Evolutionary conservation across 192 early-diverging fungal species (phyloP).

Genomic region (Rhizophagus clarus): DNA sequence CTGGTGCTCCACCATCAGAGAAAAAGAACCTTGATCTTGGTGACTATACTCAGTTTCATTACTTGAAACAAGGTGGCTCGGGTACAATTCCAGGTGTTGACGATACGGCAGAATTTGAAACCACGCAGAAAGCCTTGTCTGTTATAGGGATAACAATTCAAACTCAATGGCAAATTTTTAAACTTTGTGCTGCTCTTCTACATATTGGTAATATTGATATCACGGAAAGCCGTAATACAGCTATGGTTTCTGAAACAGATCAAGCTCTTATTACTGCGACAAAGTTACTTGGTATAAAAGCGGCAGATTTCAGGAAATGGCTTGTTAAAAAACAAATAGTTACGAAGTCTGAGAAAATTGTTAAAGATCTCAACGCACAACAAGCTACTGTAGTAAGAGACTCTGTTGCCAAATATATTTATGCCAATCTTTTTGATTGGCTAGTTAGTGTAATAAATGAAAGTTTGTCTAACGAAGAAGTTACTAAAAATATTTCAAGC

Average conservation of each 20-base stretch:
- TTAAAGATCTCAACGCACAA: constrained; percentile 69
- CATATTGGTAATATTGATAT: constrained; percentile 97
- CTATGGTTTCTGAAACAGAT: constrained; percentile 78
- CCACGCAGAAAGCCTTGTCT: constrained; percentile 83
- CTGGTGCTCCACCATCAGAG: constrained; percentile 84
- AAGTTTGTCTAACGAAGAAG: constrained; percentile 68
- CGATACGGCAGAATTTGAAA: constrained; percentile 89
- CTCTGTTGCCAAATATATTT: constrained; percentile 96
- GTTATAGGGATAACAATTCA: constrained; percentile 83
- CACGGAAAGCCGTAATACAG: constrained; percentile 63
- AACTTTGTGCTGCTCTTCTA: constrained; percentile 86
- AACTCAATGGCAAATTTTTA: constrained; percentile 89
- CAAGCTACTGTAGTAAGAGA: constrained; percentile 84
- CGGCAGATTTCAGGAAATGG: constrained; percentile 89
- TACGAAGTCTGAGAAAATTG: constrained; percentile 91
- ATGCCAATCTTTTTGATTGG: constrained; percentile 96
- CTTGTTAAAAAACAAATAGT: constrained; percentile 90
- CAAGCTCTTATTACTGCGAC: constrained; percentile 70
- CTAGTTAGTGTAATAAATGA: constrained; percentile 87
- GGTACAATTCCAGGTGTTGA: constrained; percentile 86
- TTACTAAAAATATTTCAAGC: constrained; percentile 41
- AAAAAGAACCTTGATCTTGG: constrained; percentile 78
- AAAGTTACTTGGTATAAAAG: constrained; percentile 76
- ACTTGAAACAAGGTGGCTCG: constrained; percentile 84
- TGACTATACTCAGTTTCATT: constrained; percentile 79